These are phyloP conservation scores for Cucurbitaria berberidis DNA, from an alignment of 2,329 filamentous ascomycete species.

Conservation along the genomic window DNA sequence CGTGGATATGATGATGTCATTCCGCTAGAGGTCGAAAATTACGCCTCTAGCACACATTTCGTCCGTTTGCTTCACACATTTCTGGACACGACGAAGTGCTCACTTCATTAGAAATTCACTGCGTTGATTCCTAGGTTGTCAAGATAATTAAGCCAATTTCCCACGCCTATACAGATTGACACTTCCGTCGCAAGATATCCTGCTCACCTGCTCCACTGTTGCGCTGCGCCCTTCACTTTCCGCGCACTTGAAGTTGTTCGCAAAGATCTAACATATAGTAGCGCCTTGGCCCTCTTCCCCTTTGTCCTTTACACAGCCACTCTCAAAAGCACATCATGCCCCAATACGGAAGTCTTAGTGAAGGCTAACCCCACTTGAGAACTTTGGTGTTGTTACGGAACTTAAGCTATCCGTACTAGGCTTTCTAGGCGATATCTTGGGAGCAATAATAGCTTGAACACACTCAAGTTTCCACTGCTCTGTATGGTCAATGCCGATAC, in stretches of 20 bases:
- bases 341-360: conserved; percentile 13
- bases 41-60: no score
- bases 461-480: conserved; percentile 11
- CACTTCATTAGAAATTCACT: not conserved
- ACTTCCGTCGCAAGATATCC: not conserved
- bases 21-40: not conserved
- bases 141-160: not conserved
- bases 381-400: conserved; percentile 23
- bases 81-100: no score
- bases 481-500: conserved; percentile 11
- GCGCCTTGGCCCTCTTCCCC: not conserved
- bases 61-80: no score
- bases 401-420: conserved; percentile 26
- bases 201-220: not conserved
- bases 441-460: conserved; percentile 19
- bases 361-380: conserved; percentile 7
- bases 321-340: not conserved
- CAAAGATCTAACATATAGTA: not conserved
- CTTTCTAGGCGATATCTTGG: conserved; percentile 40
- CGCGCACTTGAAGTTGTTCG: not conserved
- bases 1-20: conserved; percentile 4
- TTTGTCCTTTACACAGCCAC: conserved; percentile 20
- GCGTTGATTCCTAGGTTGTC: not conserved
- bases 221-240: not conserved
- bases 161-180: not conserved